Percentiles rank a stretch among this genome's conserved stretches.
phyloP scores from a whole-genome alignment of 2,329 filamentous ascomycete species.

The Calonectria pteridis region DNA sequence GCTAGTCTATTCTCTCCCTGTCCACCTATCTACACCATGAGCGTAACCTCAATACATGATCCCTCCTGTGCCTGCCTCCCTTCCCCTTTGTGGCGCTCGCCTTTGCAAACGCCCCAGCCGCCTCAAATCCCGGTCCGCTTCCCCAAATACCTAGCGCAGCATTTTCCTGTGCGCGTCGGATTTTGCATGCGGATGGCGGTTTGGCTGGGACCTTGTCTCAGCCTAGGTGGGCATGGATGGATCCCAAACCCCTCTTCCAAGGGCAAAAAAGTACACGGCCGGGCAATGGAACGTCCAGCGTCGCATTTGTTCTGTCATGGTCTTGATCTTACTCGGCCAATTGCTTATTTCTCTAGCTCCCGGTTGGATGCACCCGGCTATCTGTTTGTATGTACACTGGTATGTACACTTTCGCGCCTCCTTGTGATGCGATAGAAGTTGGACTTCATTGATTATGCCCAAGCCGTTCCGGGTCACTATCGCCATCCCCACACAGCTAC shows the following conservation, averaged over 20 bases:
- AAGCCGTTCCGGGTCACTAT: slow-evolving; percentile 12
- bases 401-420: neutral
- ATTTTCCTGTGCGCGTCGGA: neutral
- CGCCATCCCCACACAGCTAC: slow-evolving; percentile 18
- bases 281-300: slow-evolving; percentile 15
- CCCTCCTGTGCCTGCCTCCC: neutral
- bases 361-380: neutral
- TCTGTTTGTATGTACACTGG: neutral
- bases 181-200: slow-evolving; percentile 12
- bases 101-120: slow-evolving; percentile 15
- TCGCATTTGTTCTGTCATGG: slow-evolving; percentile 19
- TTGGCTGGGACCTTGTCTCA: slow-evolving; percentile 18
- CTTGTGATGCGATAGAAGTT: slow-evolving; percentile 4
- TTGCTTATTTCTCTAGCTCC: slow-evolving; percentile 21
- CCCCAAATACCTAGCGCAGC: slow-evolving; percentile 1
- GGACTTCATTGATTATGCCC: slow-evolving; percentile 14
- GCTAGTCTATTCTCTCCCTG: no score
- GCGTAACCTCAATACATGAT: neutral
- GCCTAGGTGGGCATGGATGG: slow-evolving; percentile 5
- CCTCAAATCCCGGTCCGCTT: neutral
- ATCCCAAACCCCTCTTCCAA: neutral
- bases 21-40: neutral
- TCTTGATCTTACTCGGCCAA: neutral
- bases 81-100: slow-evolving; percentile 5
- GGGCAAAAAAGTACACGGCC: neutral